Base-by-base conservation (phyloP, 768 basidiomycete genomes). In the Boletus speciosus region DNA sequence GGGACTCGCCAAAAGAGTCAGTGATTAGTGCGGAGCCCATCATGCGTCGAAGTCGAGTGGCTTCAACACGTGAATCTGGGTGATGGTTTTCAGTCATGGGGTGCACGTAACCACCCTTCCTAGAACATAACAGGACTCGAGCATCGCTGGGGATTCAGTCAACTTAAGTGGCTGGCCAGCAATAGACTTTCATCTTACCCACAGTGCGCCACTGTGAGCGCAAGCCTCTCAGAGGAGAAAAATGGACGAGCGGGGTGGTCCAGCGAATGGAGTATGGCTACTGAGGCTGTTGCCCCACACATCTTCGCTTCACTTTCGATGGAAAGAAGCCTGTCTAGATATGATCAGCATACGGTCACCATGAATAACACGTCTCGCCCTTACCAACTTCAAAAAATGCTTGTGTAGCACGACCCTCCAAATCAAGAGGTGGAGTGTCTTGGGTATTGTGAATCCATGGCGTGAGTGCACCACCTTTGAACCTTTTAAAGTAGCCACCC, bases 31-130 rank as follows among this genome's bases (percentile, higher is more conserved):
- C 87, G 9, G 87, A 86, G 11, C 93, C 89, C 84, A 91, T 93
- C 83, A 93, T 90, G 50, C 90, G 80, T 32, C 95, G 81, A 50
- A 99, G 73, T 41, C 97, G 79, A 41, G 83, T 84, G 31, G 90
- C 83, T 68, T 99, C 97, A 10, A 90, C 78, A 34, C 85, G 85
- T 23, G 91, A 81, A 62, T 98, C 96, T n/a, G 93, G 88, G 67
- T 98, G 96, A 66, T 99, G 97, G 29, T 83, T 86, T 73, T 98
- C 93, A 0, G 97, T 97, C 81, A 98, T 89, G 2, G 91, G 81
- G 43, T 80, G 74, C n/a, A 86, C 90, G 42, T 77, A 73, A 1
- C 93, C 94, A 31, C 80, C 82, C 19, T 85, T 73, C 0, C 85
- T 84, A 6, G 86, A 78, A 54, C 91, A 91, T 38, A 99, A 73